Base-by-base conservation (phyloP, 202 grass and related monocot genomes). In the Carex arenaria region DNA sequence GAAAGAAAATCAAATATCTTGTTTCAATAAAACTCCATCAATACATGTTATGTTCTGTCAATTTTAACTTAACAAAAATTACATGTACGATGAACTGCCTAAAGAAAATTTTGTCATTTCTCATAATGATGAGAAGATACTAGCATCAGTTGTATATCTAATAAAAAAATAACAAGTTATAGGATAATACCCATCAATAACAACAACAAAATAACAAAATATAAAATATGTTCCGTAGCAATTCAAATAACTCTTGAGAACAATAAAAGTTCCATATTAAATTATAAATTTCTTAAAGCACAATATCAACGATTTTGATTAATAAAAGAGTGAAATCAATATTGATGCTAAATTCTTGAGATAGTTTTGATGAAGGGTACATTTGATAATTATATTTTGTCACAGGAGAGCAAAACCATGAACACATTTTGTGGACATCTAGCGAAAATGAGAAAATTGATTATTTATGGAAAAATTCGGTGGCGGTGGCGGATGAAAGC, bases 401-500 rank as follows among this genome's bases (percentile, higher is more conserved):
- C 34, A 42, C 10, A 32, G 1, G 4, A 42, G 30, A 71, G 54
- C 18, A 63, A 62, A 80, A 34, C 64, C 22, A 18, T 23, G 61
- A 49, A 14, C 38, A 30, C 40, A 55, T 70, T 56, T 4, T 30
- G 64, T 20, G 22, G 10, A 20, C 80, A 18, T 32, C 0, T 82
- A 81, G 4, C 60, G 45, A 66, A 81, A 66, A 17, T 7, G n/a
- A 11, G 13, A 13, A 67, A 51, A 15, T 26, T 45, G 15, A 53
- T 61, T n/a, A 61, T 80, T 80, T 61, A 80, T 45, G 9, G 47
- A 26, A 69, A 82, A 69, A 36, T 56, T 82, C 80, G 45, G 80
- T 82, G 79, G 63, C 80, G 63, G 80, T 82, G 43, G n/a, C 38
- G 23, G 7, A 38, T 55, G 61, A 82, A 82, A n/a, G 80, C 63